These are phyloP conservation scores for Mayamaea pseudoterrestris DNA, from an alignment of 108 stramenopile species.

Conservation along the genomic window DNA sequence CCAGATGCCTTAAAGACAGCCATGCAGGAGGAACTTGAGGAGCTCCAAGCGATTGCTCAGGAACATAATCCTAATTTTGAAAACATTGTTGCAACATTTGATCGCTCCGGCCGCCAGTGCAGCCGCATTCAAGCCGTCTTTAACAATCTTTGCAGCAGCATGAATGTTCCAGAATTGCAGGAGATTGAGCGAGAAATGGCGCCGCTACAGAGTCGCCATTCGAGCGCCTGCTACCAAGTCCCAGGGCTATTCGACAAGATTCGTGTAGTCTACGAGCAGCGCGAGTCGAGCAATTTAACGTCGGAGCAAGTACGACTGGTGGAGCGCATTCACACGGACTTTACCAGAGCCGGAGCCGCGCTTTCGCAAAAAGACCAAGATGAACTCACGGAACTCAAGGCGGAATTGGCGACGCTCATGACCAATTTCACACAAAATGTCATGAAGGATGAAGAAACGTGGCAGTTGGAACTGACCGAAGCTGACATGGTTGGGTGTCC, in stretches of 20 bases:
- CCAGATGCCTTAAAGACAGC: constrained; percentile 36
- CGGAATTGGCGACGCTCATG: constrained; percentile 43
- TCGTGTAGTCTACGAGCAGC: constrained; percentile 22
- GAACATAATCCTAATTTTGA: constrained; percentile 30
- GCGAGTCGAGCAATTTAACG: constrained; percentile 20
- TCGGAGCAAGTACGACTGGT: constrained; percentile 43
- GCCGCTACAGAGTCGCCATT: constrained; percentile 39
- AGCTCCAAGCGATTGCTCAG: constrained; percentile 40
- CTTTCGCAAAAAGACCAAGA: constrained; percentile 31
- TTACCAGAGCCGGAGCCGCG: constrained; percentile 49
- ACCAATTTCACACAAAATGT: constrained; percentile 66
- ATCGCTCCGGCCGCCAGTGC: constrained; percentile 28
- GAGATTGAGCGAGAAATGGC: constrained; percentile 40
- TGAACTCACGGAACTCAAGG: constrained; percentile 53
- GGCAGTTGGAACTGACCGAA: constrained; percentile 33
- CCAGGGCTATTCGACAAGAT: constrained; percentile 63
- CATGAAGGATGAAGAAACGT: constrained; percentile 57
- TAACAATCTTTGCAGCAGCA: constrained; percentile 32
- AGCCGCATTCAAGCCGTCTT: constrained; percentile 29
- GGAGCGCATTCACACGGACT: constrained; percentile 57
- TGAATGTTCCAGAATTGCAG: constrained; percentile 44
- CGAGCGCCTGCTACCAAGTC: constrained; percentile 23
- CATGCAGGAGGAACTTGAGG: constrained; percentile 37
- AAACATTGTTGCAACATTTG: constrained; percentile 35
- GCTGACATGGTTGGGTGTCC: constrained; percentile 59